Evolutionary conservation across 345 rosid genomes (phyloP), one percentile per base, ranked within the genome.

Genomic region (Angophora floribunda): DNA sequence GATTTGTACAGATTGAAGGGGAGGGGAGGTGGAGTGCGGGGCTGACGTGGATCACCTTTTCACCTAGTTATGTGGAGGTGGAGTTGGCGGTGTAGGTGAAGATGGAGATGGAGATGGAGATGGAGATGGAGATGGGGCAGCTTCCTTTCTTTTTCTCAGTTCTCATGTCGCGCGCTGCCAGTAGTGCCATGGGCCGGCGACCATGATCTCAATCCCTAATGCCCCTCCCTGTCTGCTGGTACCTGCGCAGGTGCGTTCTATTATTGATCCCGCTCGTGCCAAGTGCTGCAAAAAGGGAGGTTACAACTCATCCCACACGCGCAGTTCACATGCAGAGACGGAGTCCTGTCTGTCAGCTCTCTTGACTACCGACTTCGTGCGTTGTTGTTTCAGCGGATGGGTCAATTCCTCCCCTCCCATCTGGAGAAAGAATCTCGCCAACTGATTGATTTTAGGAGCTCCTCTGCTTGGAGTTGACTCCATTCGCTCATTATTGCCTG

Each of bases 151-250:
- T 51, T 24, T 89, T 87, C 85, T 87, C 86, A 19, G 26, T 75
- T 75, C 82, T 44, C 93, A 90, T 86, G 91, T 85, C 88, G 86
- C 88, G 85, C 86, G 92, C 89, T 53, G 85, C 80, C 86, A 22
- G 88, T 45, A 78, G 85, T 89, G 87, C 49, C 49, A 36, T 36
- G 82, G 90, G 70, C 44, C 44, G 82, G 90, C 65, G 70, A 89
- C n/a, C 82, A 13, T 87, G 87, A 52, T 5, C 61, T 36, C 41
- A 36, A 30, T 28, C 52, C 65, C 85, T 32, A 22, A 57, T 84
- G 87, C 8, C 61, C 5, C 8, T 50, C 5, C 61, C 45, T 89
- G 88, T 88, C 91, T 87, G 87, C 75, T 86, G 89, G 90, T 87
- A 82, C 30, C 85, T 57, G 41, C 21, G 87, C 88, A 41, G 70